Evolutionary conservation across 2,329 filamentous ascomycete genomes (phyloP).

Genomic region (Nectriaceae sp.): DNA sequence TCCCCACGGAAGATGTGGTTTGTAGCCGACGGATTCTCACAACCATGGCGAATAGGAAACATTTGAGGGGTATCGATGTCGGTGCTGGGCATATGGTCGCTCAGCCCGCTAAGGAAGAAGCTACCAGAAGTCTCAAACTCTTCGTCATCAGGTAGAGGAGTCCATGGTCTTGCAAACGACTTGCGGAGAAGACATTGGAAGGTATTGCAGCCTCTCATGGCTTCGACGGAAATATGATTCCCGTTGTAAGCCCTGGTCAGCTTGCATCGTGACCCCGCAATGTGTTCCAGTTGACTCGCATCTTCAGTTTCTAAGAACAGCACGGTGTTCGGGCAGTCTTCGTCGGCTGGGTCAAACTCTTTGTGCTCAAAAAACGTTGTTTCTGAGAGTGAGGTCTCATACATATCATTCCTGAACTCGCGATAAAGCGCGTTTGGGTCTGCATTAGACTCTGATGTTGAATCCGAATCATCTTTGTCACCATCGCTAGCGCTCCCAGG

Average conservation of each 20-base stretch:
- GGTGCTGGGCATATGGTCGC: constrained; percentile 14
- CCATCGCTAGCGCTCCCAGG: not conserved
- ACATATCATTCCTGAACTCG: not conserved
- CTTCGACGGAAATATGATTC: constrained; percentile 22
- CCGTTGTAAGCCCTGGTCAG: constrained; percentile 21
- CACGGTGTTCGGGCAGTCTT: constrained; percentile 1
- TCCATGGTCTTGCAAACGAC: constrained; percentile 9
- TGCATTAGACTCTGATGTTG: not conserved
- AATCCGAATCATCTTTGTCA: not conserved
- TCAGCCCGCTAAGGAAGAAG: constrained; percentile 23
- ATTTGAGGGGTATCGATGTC: constrained; percentile 2
- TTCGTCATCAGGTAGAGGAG: constrained; percentile 13
- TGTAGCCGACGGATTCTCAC: not conserved
- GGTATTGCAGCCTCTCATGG: constrained; percentile 27
- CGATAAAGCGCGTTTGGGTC: not conserved
- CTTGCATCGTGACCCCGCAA: constrained; percentile 22
- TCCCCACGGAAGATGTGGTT: constrained; percentile 9
- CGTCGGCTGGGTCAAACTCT: not conserved
- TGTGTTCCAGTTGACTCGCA: constrained; percentile 20
- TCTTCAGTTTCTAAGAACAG: constrained; percentile 7
- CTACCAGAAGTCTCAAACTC: constrained; percentile 16
- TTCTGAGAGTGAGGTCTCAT: not conserved
- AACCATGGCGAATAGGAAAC: constrained; percentile 14
- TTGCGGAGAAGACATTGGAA: constrained; percentile 29
- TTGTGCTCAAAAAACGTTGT: not conserved